Percentiles rank a stretch among this genome's conserved stretches.
Conservation (phyloP, 805 yeast species). For the Saccharomyces kudriavzevii region DNA sequence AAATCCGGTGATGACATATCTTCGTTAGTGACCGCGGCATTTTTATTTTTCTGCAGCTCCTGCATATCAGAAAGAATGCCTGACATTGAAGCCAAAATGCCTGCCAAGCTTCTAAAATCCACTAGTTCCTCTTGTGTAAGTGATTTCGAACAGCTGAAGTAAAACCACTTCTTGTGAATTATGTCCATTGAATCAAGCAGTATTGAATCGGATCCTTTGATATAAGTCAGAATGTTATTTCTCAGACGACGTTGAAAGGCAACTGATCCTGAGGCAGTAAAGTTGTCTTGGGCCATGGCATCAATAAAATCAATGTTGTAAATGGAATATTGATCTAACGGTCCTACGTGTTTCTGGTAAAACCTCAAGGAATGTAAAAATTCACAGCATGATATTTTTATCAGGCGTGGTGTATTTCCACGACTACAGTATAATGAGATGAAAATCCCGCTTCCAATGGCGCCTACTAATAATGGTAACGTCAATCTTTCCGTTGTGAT, state of each 20-base stretch:
- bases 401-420: conserved; percentile 8
- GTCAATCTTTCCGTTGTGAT: conserved; percentile 15
- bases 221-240: conserved; percentile 28
- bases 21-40: background rate
- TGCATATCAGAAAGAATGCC: conserved; percentile 40
- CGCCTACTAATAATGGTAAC: conserved; percentile 29
- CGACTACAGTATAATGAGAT: conserved; percentile 38
- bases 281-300: conserved; percentile 44
- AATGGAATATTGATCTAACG: conserved; percentile 12
- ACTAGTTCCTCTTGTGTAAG: conserved; percentile 31
- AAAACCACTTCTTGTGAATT: conserved; percentile 31
- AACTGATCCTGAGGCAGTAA: conserved; percentile 59
- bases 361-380: conserved; percentile 9
- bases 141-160: conserved; percentile 9
- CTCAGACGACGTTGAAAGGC: conserved; percentile 63
- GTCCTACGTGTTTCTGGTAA: conserved; percentile 20
- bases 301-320: conserved; percentile 32
- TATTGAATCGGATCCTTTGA: conserved; percentile 18
- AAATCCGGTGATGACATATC: background rate
- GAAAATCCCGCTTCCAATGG: conserved; percentile 43
- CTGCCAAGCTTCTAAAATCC: conserved; percentile 60
- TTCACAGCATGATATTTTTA: conserved; percentile 6
- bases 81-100: conserved; percentile 59
- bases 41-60: background rate
- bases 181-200: conserved; percentile 26